These are phyloP conservation scores for Protostelium mycophagum DNA, from an alignment of 78 protist genomes.

Conservation along the genomic window DNA sequence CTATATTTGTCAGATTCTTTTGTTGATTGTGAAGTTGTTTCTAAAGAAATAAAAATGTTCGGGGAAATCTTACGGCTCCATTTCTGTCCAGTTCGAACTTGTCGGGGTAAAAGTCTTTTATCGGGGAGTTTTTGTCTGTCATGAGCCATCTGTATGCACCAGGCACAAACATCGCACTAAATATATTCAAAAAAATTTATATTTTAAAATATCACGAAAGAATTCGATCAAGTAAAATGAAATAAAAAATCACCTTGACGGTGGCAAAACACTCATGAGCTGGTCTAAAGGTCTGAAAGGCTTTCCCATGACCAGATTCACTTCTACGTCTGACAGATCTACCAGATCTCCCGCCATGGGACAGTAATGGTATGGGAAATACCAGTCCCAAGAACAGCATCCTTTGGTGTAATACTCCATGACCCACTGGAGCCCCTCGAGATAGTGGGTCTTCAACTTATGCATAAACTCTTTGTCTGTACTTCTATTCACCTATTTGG, in stretches of 20 bases:
- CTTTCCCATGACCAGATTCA: conserved; percentile 15
- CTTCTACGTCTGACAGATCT: background rate
- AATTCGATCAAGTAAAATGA: background rate
- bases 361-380: conserved; percentile 95
- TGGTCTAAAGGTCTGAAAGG: conserved; percentile 94
- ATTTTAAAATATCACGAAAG: background rate
- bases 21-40: too few relatives aligned
- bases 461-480: background rate
- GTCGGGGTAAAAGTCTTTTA: conserved; percentile 85
- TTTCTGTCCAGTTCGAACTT: conserved; percentile 84
- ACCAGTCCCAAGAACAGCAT: conserved; percentile 95
- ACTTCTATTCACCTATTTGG: conserved; percentile 6
- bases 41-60: conserved; percentile 18
- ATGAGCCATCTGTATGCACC: conserved; percentile 51
- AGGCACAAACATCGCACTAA: conserved; percentile 67
- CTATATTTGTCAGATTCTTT: too few relatives aligned
- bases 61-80: conserved; percentile 65
- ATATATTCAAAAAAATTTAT: background rate
- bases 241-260: conserved; percentile 8
- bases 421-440: conserved; percentile 95
- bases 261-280: conserved; percentile 95
- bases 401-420: conserved; percentile 94
- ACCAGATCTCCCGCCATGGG: conserved; percentile 85
- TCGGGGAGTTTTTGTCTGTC: conserved; percentile 69
- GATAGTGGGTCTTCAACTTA: conserved; percentile 37